Percentiles rank a stretch among this genome's conserved stretches.
Conservation (phyloP, 164 flowering plant species). For the Magnolia sinica region DNA sequence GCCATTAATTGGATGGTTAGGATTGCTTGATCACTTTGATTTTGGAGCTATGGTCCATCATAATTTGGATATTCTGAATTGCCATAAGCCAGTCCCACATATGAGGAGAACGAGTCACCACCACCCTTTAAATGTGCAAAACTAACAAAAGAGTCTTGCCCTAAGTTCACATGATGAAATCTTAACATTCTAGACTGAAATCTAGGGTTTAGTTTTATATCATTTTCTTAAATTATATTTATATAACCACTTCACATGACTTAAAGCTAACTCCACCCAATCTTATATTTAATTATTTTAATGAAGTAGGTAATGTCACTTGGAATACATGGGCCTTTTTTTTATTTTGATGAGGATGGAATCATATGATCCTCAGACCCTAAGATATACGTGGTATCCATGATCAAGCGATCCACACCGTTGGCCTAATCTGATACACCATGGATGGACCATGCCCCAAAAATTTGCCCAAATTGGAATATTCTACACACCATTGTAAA, state of each 20-base stretch:
- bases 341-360: background rate
- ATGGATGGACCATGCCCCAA: background rate
- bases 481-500: too few relatives aligned
- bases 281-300: slow-evolving; percentile 25
- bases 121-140: background rate
- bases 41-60: background rate
- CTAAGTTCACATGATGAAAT: slow-evolving; percentile 8
- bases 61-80: background rate
- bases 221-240: slow-evolving; percentile 16
- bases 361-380: background rate
- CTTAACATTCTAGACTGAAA: slow-evolving; percentile 41
- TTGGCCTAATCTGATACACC: background rate
- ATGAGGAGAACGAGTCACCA: too few relatives aligned
- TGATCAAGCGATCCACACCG: background rate
- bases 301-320: slow-evolving; percentile 48
- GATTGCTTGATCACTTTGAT: background rate
- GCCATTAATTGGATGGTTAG: background rate
- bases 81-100: too few relatives aligned
- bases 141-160: background rate
- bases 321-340: slow-evolving; percentile 41
- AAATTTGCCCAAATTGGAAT: too few relatives aligned
- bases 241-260: slow-evolving; percentile 60
- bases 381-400: background rate
- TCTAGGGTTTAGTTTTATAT: slow-evolving; percentile 37
- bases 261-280: slow-evolving; percentile 80